phyloP scores from a whole-genome alignment of 805 yeast species.

The Monosporozyma aerobia region DNA sequence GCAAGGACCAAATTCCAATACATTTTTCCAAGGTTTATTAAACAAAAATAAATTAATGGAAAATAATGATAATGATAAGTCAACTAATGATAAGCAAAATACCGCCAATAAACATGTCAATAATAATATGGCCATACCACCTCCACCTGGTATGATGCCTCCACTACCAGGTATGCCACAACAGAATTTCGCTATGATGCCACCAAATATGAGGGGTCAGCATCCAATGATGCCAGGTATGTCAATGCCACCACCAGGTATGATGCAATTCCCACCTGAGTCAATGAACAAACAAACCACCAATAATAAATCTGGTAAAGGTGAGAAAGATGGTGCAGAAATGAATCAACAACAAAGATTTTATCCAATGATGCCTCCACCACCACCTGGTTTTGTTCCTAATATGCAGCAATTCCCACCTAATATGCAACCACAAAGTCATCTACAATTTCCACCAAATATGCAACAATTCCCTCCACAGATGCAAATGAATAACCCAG shows the following conservation, averaged over 20 bases:
- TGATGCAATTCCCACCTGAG: constrained; percentile 16
- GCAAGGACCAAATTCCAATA: constrained; percentile 15
- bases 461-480: background rate
- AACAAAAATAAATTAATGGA: constrained; percentile 19
- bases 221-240: constrained; percentile 3
- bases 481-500: background rate
- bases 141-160: constrained; percentile 6
- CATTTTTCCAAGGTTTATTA: constrained; percentile 26
- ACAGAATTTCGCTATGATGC: constrained; percentile 8
- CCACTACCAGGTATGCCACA: constrained; percentile 4
- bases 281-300: constrained; percentile 6
- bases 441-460: constrained; percentile 1
- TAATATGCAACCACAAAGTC: constrained; percentile 4
- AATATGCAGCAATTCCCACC: constrained; percentile 19
- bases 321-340: background rate
- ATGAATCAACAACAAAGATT: constrained; percentile 11
- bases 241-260: constrained; percentile 12
- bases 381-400: constrained; percentile 26
- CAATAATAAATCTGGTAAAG: background rate
- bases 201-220: constrained; percentile 7
- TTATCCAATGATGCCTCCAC: constrained; percentile 21
- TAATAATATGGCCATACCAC: constrained; percentile 3
- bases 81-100: background rate
- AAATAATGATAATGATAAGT: background rate
- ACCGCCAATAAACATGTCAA: background rate